Base-by-base conservation (phyloP, 768 basidiomycete species). In the Auricularia auricula-judae region DNA sequence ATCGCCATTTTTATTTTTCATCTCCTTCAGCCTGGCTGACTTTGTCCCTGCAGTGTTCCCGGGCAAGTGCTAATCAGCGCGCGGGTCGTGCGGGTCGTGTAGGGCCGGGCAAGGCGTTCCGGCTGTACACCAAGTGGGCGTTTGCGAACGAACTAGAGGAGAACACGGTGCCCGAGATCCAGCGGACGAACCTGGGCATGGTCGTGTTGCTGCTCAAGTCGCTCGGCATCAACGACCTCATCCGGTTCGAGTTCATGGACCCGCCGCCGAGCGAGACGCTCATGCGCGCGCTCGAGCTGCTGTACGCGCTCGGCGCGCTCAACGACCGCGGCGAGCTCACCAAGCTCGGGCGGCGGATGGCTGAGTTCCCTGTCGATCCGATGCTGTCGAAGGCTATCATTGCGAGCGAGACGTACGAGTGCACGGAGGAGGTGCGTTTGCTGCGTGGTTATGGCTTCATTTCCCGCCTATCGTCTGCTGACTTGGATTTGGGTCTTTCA, bases 121-220 rank as follows among this genome's bases (percentile, higher is more conserved):
- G 97, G n/a, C 78, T 99, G 21, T 98, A 95, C 76, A 99, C 97
- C 21, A 98, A 98, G 74, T 98, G 95, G 93, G 97, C 97, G 0
- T 99, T 88, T 72, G 77, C 86, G 59, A 98, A 98, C 75, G 97
- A 99, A 74, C 80, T 99, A 53, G 93, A 98, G 71, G 91, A 93
- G 69, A 96, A 97, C 73, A 98, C 97, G 1, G 89, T 98, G 0
- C 97, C 97, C 23, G 97, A 99, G 75, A 99, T 99, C 64, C 97
- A 98, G 71, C 86, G 97, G n/a, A 98, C 97, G 21, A 99, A 98
- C 72, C 79, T 99, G 61, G 94, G 90, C 62, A 93, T 89, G 86
- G 94, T 95, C 12, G 95, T 99, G 3, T 80, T 99, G 18, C 77
- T 98, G 69, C 84, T 99, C 66, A 99, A 99, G 75, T 96, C 93